Percentiles rank a stretch among this genome's conserved stretches.
Evolutionary conservation across 179 eudicot genomes (phyloP).

Genomic region (Beta corolliflora): DNA sequence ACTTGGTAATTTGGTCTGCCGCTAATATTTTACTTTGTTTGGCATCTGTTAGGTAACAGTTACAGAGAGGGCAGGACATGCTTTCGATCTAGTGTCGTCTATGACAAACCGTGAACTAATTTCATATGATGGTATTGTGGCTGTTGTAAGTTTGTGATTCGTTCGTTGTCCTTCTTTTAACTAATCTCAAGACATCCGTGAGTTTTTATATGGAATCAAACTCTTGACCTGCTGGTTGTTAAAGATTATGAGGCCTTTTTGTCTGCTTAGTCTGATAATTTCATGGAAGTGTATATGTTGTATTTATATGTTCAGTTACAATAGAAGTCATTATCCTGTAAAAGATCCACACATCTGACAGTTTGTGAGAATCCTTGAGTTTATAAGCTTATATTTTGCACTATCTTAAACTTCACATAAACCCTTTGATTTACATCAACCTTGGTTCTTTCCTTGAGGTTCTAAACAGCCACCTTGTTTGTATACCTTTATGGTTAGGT

Average conservation of each 20-base stretch:
- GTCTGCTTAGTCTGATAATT: not conserved
- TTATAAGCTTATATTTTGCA: not conserved
- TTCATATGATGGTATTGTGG: conserved; percentile 81
- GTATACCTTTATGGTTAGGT: no score
- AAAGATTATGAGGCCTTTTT: not conserved
- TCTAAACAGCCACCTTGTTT: not conserved
- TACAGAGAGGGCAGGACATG: conserved; percentile 92
- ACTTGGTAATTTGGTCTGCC: not conserved
- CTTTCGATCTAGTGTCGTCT: conserved; percentile 71
- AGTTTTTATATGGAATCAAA: conserved; percentile 3
- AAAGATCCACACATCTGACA: not conserved
- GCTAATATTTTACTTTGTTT: conserved; percentile 4
- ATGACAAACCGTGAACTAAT: conserved; percentile 69
- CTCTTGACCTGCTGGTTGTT: not conserved
- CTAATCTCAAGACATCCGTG: not conserved
- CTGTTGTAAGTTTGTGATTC: conserved; percentile 73
- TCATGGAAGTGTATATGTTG: not conserved
- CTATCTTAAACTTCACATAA: not conserved
- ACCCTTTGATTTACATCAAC: not conserved
- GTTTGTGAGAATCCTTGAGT: not conserved
- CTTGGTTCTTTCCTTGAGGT: not conserved
- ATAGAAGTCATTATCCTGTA: no score
- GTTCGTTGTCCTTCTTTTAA: conserved; percentile 8
- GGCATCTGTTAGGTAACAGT: conserved; percentile 59
- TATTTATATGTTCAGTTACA: not conserved